phyloP scores from a whole-genome alignment of 495 filamentous ascomycete genomes.

The Lasiosphaeris hirsuta region DNA sequence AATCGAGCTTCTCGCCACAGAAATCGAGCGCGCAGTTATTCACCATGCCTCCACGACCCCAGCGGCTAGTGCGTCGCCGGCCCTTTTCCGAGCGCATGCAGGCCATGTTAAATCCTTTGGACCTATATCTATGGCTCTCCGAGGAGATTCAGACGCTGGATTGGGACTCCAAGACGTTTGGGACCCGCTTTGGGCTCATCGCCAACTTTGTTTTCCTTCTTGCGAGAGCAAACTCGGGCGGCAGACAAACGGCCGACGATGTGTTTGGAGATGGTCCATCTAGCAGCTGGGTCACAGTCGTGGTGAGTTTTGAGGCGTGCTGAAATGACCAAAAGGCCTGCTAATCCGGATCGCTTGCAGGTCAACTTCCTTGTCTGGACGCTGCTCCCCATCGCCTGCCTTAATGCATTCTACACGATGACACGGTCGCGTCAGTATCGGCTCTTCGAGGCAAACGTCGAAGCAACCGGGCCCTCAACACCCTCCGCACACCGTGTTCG shows the following conservation, averaged over 20 bases:
- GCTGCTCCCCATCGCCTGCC: conserved; percentile 59
- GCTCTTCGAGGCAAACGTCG: conserved; percentile 82
- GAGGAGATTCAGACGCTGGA: conserved; percentile 85
- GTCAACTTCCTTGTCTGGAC: conserved; percentile 63
- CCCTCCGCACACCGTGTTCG: conserved; percentile 86
- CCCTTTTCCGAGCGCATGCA: conserved; percentile 74
- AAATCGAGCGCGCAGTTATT: neutral
- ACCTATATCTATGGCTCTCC: conserved; percentile 83
- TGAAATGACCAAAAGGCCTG: neutral
- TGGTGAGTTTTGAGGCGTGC: conserved; percentile 58
- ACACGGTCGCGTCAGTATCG: conserved; percentile 80
- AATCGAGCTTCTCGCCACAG: neutral
- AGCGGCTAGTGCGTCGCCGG: conserved; percentile 71
- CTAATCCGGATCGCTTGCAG: conserved; percentile 39
- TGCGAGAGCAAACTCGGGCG: conserved; percentile 69
- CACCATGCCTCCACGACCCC: conserved; percentile 34
- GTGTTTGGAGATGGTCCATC: conserved; percentile 72
- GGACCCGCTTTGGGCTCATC: conserved; percentile 65
- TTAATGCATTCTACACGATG: conserved; percentile 83
- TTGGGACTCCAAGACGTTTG: conserved; percentile 80
- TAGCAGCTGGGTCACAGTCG: conserved; percentile 65
- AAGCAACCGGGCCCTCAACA: conserved; percentile 63
- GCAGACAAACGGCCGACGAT: conserved; percentile 58
- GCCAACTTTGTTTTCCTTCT: conserved; percentile 80
- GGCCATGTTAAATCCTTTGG: conserved; percentile 77